Evolutionary conservation across 2,329 filamentous ascomycete genomes (phyloP).

Genomic region (Podosphaera xanthii): DNA sequence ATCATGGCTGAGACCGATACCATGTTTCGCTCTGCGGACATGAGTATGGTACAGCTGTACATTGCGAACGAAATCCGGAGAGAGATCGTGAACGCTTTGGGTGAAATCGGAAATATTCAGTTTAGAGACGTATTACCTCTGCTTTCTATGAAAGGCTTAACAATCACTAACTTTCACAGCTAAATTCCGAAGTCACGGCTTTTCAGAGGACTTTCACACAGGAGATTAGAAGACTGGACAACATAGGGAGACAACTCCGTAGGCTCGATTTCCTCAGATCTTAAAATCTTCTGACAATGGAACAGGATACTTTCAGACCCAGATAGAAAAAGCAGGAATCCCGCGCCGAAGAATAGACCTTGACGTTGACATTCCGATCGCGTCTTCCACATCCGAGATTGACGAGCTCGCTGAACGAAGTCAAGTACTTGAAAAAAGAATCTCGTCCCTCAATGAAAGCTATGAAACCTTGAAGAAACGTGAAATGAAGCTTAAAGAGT

Average conservation of each 20-base stretch:
- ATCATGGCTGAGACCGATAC: conserved; percentile 38
- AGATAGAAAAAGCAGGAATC: conserved; percentile 87
- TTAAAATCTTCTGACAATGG: conserved; percentile 4
- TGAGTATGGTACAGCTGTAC: conserved; percentile 99
- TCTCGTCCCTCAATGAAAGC: conserved; percentile 84
- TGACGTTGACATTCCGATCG: conserved; percentile 65
- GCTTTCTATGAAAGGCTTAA: not conserved
- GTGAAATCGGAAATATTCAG: conserved; percentile 88
- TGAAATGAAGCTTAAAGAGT: conserved; percentile 89
- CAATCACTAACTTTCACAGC: conserved; percentile 25
- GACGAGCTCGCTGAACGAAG: conserved; percentile 85
- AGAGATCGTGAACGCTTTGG: conserved; percentile 88
- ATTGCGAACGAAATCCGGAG: conserved; percentile 97
- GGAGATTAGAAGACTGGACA: conserved; percentile 90
- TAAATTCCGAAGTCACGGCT: conserved; percentile 78
- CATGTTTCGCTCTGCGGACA: conserved; percentile 98
- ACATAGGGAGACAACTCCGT: conserved; percentile 94
- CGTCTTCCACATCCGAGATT: conserved; percentile 82
- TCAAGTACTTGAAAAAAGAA: conserved; percentile 75
- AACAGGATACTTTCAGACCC: conserved; percentile 71
- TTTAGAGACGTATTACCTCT: conserved; percentile 59
- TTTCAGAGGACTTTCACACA: conserved; percentile 96
- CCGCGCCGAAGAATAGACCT: conserved; percentile 76
- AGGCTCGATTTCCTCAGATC: conserved; percentile 21
- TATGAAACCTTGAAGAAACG: conserved; percentile 97